A percentile compares a stretch with the other conserved stretches of the same genome.
phyloP scores from a whole-genome alignment of 2,329 filamentous ascomycete species.

The Arthroderma uncinatum region DNA sequence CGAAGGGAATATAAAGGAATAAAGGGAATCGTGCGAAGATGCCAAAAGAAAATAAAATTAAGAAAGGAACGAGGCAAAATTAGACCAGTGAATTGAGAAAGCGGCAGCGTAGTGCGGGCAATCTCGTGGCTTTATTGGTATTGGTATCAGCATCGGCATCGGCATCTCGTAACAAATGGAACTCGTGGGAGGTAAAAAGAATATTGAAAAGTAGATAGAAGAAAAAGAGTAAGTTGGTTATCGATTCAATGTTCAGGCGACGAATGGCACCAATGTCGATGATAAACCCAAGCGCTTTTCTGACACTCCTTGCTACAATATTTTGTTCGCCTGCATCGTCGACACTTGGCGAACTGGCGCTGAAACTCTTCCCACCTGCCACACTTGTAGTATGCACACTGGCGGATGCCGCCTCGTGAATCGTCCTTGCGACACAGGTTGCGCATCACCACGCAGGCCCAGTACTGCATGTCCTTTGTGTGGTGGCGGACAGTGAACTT shows the following conservation, averaged over 20 bases:
- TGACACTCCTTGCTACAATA: constrained; percentile 99
- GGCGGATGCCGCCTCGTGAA: constrained; percentile 80
- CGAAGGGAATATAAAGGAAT: neutral
- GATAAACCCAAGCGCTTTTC: constrained; percentile 96
- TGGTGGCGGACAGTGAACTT: constrained; percentile 96
- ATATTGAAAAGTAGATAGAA: neutral
- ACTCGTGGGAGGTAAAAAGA: neutral
- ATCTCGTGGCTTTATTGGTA: neutral
- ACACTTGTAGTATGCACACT: constrained; percentile 96
- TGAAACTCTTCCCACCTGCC: constrained; percentile 98
- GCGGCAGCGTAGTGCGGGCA: neutral
- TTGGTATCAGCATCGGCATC: neutral
- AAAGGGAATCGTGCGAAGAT: neutral
- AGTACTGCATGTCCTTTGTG: constrained; percentile 97
- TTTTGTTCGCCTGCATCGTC: constrained; percentile 89
- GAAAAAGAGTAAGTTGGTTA: neutral
- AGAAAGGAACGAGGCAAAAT: neutral
- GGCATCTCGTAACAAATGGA: constrained; percentile 2
- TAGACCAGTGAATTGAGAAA: neutral
- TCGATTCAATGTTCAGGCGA: constrained; percentile 8
- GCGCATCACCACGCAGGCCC: constrained; percentile 97
- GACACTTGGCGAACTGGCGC: constrained; percentile 94
- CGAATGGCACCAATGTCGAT: constrained; percentile 82
- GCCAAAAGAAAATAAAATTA: neutral
- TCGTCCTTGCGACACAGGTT: constrained; percentile 98